Evolutionary conservation across 495 filamentous ascomycete genomes (phyloP).

Genomic region (Trichoderma reesei): DNA sequence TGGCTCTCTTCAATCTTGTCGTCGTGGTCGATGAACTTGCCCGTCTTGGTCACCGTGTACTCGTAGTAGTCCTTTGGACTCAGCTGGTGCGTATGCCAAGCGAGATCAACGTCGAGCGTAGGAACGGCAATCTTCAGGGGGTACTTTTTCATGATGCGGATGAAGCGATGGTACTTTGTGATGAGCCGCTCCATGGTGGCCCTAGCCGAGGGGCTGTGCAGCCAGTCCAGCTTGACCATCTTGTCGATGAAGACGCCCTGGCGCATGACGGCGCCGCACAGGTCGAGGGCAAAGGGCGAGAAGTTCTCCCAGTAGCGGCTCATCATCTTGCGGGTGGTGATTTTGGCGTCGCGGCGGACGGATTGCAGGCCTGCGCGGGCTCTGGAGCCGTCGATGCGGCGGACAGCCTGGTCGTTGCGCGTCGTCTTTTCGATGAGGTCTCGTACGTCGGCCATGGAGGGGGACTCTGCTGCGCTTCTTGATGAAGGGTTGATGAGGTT

Average conservation of each 20-base stretch:
- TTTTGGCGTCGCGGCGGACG: constrained; percentile 24
- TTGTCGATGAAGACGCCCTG: constrained; percentile 75
- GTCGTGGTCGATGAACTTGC: constrained; percentile 69
- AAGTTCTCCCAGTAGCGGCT: constrained; percentile 70
- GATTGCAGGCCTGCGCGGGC: constrained; percentile 10
- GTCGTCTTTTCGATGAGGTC: constrained; percentile 35
- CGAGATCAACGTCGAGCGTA: constrained; percentile 80
- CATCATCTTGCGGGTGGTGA: constrained; percentile 65
- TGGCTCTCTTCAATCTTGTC: constrained; percentile 65
- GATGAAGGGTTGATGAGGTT: constrained; percentile 18
- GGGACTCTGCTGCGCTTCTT: background rate
- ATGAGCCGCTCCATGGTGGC: constrained; percentile 60
- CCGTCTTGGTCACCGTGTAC: constrained; percentile 34
- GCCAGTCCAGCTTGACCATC: constrained; percentile 71
- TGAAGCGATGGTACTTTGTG: constrained; percentile 60
- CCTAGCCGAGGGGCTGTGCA: constrained; percentile 53
- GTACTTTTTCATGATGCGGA: constrained; percentile 51
- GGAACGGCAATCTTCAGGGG: constrained; percentile 53
- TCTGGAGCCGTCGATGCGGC: constrained; percentile 20
- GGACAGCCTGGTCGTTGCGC: constrained; percentile 17
- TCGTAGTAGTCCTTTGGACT: constrained; percentile 51
- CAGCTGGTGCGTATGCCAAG: constrained; percentile 68
- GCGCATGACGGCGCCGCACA: constrained; percentile 68
- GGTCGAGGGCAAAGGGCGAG: constrained; percentile 60
- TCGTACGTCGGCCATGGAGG: constrained; percentile 34